Conservation (phyloP, 495 filamentous ascomycete species). For the Jackrogersella minutella region DNA sequence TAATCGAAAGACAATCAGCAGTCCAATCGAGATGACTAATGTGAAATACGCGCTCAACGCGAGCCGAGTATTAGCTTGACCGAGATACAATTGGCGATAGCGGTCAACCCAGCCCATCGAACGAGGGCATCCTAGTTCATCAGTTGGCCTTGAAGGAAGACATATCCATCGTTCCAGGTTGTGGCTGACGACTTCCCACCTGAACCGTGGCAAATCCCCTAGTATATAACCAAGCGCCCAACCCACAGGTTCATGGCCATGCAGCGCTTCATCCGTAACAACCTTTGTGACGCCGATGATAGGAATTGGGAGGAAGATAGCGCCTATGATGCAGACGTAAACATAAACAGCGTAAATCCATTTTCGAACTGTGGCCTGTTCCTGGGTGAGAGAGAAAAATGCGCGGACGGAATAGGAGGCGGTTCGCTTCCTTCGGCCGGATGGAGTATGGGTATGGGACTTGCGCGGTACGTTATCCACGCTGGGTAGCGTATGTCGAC, state of each 20-base stretch:
- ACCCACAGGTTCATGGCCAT: constrained; percentile 80
- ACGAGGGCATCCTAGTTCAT: constrained; percentile 38
- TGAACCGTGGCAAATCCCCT: constrained; percentile 75
- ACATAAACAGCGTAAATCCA: constrained; percentile 85
- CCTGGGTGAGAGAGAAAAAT: constrained; percentile 80
- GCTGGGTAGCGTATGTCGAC: constrained; percentile 64
- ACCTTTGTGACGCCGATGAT: constrained; percentile 69
- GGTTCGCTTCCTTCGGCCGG: constrained; percentile 71
- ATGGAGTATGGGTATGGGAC: constrained; percentile 62
- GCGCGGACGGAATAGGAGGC: constrained; percentile 72
- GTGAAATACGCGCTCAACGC: constrained; percentile 77
- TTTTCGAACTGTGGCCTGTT: constrained; percentile 77
- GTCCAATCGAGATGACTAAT: constrained; percentile 69
- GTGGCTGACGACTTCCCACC: constrained; percentile 68
- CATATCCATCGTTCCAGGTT: constrained; percentile 79
- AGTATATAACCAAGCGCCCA: constrained; percentile 93
- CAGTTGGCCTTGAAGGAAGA: constrained; percentile 62
- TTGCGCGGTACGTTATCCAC: constrained; percentile 40
- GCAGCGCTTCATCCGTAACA: constrained; percentile 69
- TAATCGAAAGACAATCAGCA: constrained; percentile 76
- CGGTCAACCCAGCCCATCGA: constrained; percentile 66
- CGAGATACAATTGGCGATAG: constrained; percentile 65
- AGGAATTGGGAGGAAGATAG: constrained; percentile 63
- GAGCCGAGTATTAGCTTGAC: constrained; percentile 83
- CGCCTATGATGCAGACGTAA: constrained; percentile 67